A percentile compares a stretch with the other conserved stretches of the same genome.
phyloP scores from a whole-genome alignment of 345 rosid species.

The Anastatica hierochuntica region DNA sequence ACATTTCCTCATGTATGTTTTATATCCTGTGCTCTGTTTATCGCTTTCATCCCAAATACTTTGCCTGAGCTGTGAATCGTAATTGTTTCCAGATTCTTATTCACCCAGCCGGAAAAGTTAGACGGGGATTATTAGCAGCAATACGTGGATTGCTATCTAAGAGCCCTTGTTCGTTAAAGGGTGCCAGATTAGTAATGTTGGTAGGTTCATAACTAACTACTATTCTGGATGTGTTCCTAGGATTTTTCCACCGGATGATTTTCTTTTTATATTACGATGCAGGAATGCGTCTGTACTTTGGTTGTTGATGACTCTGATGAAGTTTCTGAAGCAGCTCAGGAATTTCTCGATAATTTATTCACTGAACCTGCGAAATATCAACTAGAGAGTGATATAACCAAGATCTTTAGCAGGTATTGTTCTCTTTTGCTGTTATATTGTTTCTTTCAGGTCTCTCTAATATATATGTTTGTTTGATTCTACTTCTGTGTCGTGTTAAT shows the following conservation, averaged over 20 bases:
- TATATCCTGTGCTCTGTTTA: slow-evolving; percentile 1
- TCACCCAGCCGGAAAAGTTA: slow-evolving; percentile 61
- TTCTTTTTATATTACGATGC: slow-evolving; percentile 31
- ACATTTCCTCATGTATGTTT: slow-evolving; percentile 73
- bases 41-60: background rate
- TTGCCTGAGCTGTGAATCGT: slow-evolving; percentile 4
- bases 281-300: slow-evolving; percentile 81
- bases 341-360: slow-evolving; percentile 45
- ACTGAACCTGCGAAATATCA: slow-evolving; percentile 27
- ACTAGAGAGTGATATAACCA: slow-evolving; percentile 42
- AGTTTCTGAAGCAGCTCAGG: slow-evolving; percentile 59
- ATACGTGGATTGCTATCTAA: slow-evolving; percentile 55
- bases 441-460: background rate
- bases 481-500: background rate
- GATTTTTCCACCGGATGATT: background rate
- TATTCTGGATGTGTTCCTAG: background rate
- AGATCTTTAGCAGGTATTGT: slow-evolving; percentile 59
- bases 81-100: slow-evolving; percentile 52
- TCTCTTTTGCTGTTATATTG: slow-evolving; percentile 9
- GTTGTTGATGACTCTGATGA: slow-evolving; percentile 71
- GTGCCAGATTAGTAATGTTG: slow-evolving; percentile 66
- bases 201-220: slow-evolving; percentile 32
- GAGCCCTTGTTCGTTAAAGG: slow-evolving; percentile 51
- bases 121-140: slow-evolving; percentile 63
- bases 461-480: background rate